phyloP scores from a whole-genome alignment of 345 rosid genomes.

The Iberis pinnata region DNA sequence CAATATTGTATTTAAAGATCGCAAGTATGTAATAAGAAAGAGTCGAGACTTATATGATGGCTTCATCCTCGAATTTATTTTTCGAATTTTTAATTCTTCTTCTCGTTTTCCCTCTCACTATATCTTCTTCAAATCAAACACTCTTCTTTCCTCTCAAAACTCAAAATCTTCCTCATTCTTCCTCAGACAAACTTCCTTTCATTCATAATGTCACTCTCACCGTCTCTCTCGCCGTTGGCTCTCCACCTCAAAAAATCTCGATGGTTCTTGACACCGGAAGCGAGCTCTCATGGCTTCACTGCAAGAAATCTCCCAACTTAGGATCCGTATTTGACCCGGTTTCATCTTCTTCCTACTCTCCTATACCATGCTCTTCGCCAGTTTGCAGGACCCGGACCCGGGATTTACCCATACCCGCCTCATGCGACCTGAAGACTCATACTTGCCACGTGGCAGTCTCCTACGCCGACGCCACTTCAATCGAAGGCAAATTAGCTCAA shows the following conservation, averaged over 20 bases:
- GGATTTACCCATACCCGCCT: conserved; percentile 49
- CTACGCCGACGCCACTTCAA: conserved; percentile 64
- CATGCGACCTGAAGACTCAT: conserved; percentile 41
- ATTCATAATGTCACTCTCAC: conserved; percentile 65
- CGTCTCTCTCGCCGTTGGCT: conserved; percentile 50
- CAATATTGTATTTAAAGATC: conserved; percentile 27
- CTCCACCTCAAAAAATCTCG: conserved; percentile 61
- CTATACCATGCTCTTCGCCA: conserved; percentile 40
- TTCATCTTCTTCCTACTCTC: conserved; percentile 40
- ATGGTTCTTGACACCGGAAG: conserved; percentile 88
- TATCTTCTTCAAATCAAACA: conserved; percentile 32
- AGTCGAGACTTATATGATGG: conserved; percentile 19
- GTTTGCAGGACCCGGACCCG: conserved; percentile 53
- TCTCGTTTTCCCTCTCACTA: conserved; percentile 27
- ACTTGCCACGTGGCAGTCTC: conserved; percentile 61
- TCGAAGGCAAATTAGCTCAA: conserved; percentile 59
- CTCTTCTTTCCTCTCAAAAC: conserved; percentile 48
- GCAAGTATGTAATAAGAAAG: conserved; percentile 20
- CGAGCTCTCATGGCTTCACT: conserved; percentile 80
- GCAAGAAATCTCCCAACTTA: conserved; percentile 38
- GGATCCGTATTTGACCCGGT: conserved; percentile 45
- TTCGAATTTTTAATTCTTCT: conserved; percentile 27
- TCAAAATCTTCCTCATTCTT: conserved; percentile 50
- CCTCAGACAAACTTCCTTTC: conserved; percentile 43
- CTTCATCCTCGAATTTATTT: conserved; percentile 20